Evolutionary conservation across 1,284 basidiomycete species (phyloP).

Genomic region (Sanghuangporus sanghuang): DNA sequence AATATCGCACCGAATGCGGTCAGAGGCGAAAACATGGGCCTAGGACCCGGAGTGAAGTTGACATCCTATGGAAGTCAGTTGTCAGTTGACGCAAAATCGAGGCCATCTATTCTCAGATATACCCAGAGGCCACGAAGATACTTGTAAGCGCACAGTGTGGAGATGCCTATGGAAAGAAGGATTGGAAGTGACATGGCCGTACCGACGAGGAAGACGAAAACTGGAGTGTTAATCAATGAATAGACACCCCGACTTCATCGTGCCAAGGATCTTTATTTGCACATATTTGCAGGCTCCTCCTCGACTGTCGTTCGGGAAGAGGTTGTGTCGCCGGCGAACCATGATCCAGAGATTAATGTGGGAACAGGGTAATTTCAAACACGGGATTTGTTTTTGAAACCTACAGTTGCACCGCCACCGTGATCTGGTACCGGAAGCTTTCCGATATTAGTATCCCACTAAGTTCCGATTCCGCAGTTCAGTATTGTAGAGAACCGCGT

Average conservation of each 20-base stretch:
- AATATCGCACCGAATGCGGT: neutral
- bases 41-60: neutral
- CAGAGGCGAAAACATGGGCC: neutral
- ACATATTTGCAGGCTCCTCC: neutral
- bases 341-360: neutral
- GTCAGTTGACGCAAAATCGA: neutral
- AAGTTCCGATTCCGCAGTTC: too few relatives aligned
- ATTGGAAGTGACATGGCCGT: neutral
- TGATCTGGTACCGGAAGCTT: too few relatives aligned
- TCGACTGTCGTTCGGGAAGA: neutral
- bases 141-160: neutral
- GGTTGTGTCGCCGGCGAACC: neutral
- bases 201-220: neutral
- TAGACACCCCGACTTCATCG: neutral
- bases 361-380: neutral
- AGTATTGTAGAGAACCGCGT: too few relatives aligned
- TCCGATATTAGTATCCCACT: too few relatives aligned
- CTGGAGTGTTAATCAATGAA: neutral
- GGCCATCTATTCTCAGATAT: neutral
- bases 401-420: too few relatives aligned
- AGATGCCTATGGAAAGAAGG: neutral
- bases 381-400: too few relatives aligned
- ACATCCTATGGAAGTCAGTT: neutral
- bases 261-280: neutral
- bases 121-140: neutral